Evolutionary conservation across 2,329 filamentous ascomycete genomes (phyloP).

Genomic region (Cladophialophora bantiana): DNA sequence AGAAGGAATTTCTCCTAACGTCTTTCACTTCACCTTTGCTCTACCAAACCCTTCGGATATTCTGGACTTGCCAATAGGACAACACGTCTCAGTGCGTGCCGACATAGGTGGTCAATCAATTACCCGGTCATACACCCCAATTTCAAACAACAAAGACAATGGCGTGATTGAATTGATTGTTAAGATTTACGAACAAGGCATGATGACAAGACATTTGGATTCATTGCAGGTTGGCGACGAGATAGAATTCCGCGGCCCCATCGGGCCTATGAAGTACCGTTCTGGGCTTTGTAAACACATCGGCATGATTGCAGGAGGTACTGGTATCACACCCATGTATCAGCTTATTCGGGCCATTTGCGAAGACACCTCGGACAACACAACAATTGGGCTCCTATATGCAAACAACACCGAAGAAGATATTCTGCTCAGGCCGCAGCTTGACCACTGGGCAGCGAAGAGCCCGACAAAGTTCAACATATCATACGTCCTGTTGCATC

Average conservation of each 20-base stretch:
- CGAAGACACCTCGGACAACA: conserved; percentile 65
- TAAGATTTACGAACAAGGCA: conserved; percentile 48
- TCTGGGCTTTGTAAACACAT: conserved; percentile 44
- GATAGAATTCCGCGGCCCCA: conserved; percentile 48
- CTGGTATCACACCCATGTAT: conserved; percentile 61
- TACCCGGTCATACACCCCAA: conserved; percentile 61
- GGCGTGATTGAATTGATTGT: conserved; percentile 48
- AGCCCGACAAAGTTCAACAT: conserved; percentile 60
- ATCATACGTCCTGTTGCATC: conserved; percentile 58
- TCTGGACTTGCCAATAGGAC: conserved; percentile 64
- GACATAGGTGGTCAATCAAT: conserved; percentile 56
- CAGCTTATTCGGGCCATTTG: conserved; percentile 70
- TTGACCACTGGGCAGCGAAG: conserved; percentile 60
- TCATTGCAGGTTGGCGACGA: conserved; percentile 45
- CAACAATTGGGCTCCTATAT: conserved; percentile 64
- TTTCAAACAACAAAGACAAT: conserved; percentile 46
- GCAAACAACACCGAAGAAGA: conserved; percentile 66
- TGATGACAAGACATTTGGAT: conserved; percentile 46
- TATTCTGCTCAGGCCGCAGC: conserved; percentile 64
- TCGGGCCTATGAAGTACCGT: conserved; percentile 47
- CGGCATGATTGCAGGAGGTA: conserved; percentile 51
- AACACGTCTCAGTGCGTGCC: conserved; percentile 63
- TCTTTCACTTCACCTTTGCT: no score
- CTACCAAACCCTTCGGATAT: conserved; percentile 55
- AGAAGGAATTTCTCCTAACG: conserved; percentile 48